Base-by-base conservation (phyloP, 164 flowering plant species). In the Stephania yunnanensis region DNA sequence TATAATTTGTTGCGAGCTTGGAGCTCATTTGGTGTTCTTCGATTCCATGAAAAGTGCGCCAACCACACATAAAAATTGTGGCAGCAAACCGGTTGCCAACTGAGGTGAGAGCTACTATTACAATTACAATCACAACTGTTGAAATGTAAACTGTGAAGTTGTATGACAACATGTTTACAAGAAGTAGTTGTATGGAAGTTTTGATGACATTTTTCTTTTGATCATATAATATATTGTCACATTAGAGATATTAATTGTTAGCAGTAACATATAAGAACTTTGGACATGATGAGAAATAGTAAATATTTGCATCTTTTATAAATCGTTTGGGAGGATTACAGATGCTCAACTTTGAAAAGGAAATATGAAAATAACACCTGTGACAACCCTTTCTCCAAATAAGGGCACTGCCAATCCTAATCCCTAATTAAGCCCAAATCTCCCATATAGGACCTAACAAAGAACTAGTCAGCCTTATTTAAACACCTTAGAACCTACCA, bases 261-360 rank as follows among this genome's bases (percentile, higher is more conserved):
- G 42, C 0, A 25, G 25, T 2, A 36, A 36, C 42, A 36, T 4
- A 36, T 36, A 36, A 36, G 42, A 36, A 74, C 22, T 45, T 19
- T 46, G 70, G 50, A 67, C 52, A 42, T 6, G 8, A 61, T 6
- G 70, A 11, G 46, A 52, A 52, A 25, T 15, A 45, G 68, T 68
- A 31, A 68, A 68, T 68, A 8, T 71, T 80, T 53, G 71, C 70
- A 75, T 64, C 68, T 79, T 66, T 78, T 78, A 53, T 80, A 75
- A 78, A 80, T 76, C 77, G 83, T 78, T 78, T 58, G 74, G 84
- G 81, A 76, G 77, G 71, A 76, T 77, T 85, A 83, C 83, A 85
- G 77, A 78, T 69, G 71, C 82, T 82, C 78, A 70, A 68, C n/a
- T 75, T 83, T 63, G 67, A 78, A 73, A 67, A 75, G 80, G 76